Percentiles rank a stretch among this genome's conserved stretches.
These are phyloP conservation scores for Canavalia ensiformis DNA, from an alignment of 306 rosid species.

Conservation along the genomic window DNA sequence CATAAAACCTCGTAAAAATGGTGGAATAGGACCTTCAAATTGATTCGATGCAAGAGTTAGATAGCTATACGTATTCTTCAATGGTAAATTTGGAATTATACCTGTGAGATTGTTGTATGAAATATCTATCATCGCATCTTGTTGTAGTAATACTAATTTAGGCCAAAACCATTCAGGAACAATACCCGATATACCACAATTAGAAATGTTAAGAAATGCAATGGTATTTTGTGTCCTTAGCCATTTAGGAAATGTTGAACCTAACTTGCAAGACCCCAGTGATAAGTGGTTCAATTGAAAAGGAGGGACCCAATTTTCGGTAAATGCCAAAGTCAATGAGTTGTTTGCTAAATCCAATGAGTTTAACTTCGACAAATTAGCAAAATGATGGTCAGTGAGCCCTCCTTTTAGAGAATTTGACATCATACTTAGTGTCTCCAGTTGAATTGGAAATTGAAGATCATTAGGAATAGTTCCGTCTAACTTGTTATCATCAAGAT, in stretches of 20 bases:
- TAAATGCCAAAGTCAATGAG: neutral
- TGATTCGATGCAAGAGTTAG: neutral
- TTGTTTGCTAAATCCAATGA: neutral
- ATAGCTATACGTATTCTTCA: too few relatives aligned
- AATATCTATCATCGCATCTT: neutral
- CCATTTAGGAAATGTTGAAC: conserved; percentile 39
- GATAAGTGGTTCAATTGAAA: neutral
- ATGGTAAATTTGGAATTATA: too few relatives aligned
- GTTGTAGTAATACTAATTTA: rapidly evolving
- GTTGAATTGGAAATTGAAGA: neutral
- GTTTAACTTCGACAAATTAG: neutral
- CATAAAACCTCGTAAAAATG: neutral
- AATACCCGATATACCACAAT: neutral
- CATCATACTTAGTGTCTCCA: neutral
- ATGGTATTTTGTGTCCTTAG: neutral
- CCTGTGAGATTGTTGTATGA: neutral
- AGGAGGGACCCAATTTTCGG: neutral
- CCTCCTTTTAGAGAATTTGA: conserved; percentile 21
- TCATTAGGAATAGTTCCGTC: neutral
- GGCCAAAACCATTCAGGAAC: conserved; percentile 36
- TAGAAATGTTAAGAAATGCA: rapidly evolving
- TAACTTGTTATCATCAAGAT: neutral
- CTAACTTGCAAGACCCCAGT: conserved; percentile 26
- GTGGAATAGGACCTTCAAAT: conserved; percentile 35
- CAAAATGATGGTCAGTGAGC: conserved; percentile 16